A percentile compares a stretch with the other conserved stretches of the same genome.
Evolutionary conservation across 2,329 filamentous ascomycete species (phyloP).

Genomic region (Sporothrix inflata): DNA sequence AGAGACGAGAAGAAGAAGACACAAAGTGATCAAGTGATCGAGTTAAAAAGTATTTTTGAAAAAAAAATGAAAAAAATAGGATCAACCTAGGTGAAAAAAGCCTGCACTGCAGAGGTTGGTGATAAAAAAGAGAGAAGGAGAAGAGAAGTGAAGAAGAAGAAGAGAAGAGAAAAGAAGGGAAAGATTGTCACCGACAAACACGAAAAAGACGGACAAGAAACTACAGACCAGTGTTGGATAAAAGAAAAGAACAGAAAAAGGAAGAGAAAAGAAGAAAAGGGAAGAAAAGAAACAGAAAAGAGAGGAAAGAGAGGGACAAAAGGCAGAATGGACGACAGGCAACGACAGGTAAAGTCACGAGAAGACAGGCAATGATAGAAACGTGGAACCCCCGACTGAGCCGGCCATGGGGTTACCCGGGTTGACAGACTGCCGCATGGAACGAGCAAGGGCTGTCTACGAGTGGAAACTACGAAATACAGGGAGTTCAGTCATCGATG

Average conservation of each 20-base stretch:
- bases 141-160: conserved; percentile 20
- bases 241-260: conserved; percentile 23
- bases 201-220: background rate
- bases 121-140: background rate
- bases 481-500: background rate
- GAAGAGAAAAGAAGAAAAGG: conserved; percentile 13
- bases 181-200: conserved; percentile 23
- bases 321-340: conserved; percentile 18
- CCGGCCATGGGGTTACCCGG: conserved; percentile 27
- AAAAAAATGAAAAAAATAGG: conserved; percentile 24
- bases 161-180: conserved; percentile 27
- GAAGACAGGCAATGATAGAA: conserved; percentile 21
- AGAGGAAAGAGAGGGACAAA: conserved; percentile 11
- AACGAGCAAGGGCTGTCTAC: no score
- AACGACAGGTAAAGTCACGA: conserved; percentile 19
- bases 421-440: conserved; percentile 25
- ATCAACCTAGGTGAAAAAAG: conserved; percentile 28
- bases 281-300: conserved; percentile 25
- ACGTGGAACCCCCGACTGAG: background rate
- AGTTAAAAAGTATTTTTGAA: conserved; percentile 14
- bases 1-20: background rate
- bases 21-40: conserved; percentile 10
- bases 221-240: conserved; percentile 17
- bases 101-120: conserved; percentile 30
- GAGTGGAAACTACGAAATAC: no score